Conservation (phyloP, 371 early-diverging fungal species). For the Dinochytrium kinnereticum region DNA sequence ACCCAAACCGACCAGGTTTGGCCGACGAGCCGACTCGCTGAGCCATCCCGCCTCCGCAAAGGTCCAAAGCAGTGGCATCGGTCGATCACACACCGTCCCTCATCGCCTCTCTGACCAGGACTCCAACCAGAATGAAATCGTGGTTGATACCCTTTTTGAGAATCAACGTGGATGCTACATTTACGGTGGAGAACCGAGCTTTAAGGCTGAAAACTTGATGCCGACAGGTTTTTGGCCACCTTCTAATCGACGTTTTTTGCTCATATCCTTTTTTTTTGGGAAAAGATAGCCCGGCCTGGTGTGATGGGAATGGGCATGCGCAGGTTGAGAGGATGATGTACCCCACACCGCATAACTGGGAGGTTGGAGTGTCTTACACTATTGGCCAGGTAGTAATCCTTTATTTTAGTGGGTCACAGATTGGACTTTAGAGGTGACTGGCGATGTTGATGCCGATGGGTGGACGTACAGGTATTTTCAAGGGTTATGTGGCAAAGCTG, state of each 20-base stretch:
- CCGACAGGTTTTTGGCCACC: constrained; percentile 26
- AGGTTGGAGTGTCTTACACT: not conserved
- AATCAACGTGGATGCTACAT: constrained; percentile 31
- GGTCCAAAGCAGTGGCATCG: not conserved
- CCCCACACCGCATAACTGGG: constrained; percentile 32
- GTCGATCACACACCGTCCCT: not conserved
- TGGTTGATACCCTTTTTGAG: constrained; percentile 30
- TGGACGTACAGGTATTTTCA: constrained; percentile 32
- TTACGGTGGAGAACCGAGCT: constrained; percentile 21
- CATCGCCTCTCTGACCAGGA: not conserved
- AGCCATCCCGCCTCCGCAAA: not conserved
- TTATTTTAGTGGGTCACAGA: constrained; percentile 29
- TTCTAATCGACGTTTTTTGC: not conserved
- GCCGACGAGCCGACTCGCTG: not conserved
- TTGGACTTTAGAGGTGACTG: constrained; percentile 27
- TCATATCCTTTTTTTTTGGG: not conserved
- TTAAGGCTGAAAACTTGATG: constrained; percentile 28
- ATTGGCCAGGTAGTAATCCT: not conserved
- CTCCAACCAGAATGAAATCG: constrained; percentile 17
- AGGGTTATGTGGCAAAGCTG: no score
- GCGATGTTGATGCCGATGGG: constrained; percentile 33
- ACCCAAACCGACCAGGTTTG: constrained; percentile 8
- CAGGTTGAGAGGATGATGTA: constrained; percentile 33
- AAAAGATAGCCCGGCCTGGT: constrained; percentile 31
- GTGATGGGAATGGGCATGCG: not conserved